Conservation (phyloP, 192 early-diverging fungal species). For the Rhizophagus sp. region DNA sequence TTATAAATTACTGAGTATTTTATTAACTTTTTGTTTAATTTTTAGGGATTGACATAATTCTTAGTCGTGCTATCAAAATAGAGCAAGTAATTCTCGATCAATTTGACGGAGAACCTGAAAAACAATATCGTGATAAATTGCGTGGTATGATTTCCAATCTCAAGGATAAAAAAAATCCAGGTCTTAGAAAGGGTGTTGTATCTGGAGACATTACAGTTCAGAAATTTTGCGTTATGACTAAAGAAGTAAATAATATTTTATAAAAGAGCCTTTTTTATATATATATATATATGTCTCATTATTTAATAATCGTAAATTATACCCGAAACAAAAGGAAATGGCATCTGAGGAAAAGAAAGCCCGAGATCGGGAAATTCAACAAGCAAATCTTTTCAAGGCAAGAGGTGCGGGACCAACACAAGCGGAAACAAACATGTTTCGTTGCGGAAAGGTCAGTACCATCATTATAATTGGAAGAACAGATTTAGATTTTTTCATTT, state of each 20-base stretch:
- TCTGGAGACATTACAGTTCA: conserved; percentile 64
- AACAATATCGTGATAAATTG: conserved; percentile 73
- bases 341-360: conserved; percentile 83
- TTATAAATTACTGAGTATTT: background rate
- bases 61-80: conserved; percentile 56
- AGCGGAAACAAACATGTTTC: conserved; percentile 92
- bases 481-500: background rate
- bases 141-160: conserved; percentile 79
- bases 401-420: conserved; percentile 68
- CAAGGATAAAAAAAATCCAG: conserved; percentile 76
- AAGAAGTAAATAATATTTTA: conserved; percentile 41
- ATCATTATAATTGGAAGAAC: background rate
- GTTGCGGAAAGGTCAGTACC: conserved; percentile 69
- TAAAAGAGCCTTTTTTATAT: background rate
- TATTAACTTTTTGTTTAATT: background rate
- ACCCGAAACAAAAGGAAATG: conserved; percentile 68
- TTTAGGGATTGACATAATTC: conserved; percentile 53
- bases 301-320: background rate
- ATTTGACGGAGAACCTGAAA: conserved; percentile 42
- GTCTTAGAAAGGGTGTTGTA: conserved; percentile 67
- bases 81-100: conserved; percentile 65
- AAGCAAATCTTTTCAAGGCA: conserved; percentile 76
- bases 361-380: conserved; percentile 66
- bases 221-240: conserved; percentile 75
- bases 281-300: background rate